Percentiles rank a stretch among this genome's conserved stretches.
These are phyloP conservation scores for Carex scoparia DNA, from an alignment of 176 grass and related monocot species.

Conservation along the genomic window DNA sequence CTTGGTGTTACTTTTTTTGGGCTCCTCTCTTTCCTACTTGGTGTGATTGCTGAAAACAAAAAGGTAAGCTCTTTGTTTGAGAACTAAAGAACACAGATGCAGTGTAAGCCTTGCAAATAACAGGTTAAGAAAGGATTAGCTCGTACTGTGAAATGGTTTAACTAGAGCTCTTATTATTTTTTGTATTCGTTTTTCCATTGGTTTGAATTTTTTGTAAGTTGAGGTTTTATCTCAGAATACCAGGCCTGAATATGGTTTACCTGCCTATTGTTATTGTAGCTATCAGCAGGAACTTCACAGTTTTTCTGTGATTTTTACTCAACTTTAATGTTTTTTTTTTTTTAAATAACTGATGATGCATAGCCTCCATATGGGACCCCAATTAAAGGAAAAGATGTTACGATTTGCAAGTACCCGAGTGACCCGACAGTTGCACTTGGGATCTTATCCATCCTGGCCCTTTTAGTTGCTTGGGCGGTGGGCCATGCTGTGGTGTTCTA, in stretches of 20 bases:
- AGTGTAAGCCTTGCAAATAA: neutral
- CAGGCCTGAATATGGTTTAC: neutral
- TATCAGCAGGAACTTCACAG: neutral
- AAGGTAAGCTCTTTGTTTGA: conserved; percentile 20
- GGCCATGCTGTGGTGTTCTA: conserved; percentile 43
- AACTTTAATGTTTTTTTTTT: neutral
- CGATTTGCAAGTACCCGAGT: conserved; percentile 44
- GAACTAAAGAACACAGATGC: neutral
- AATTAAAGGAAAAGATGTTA: conserved; percentile 24
- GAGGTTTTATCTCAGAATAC: neutral
- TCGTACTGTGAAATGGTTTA: neutral
- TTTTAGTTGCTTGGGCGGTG: conserved; percentile 22
- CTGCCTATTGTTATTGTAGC: neutral
- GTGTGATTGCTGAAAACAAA: conserved; percentile 53
- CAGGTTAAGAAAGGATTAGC: neutral
- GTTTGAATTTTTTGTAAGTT: neutral
- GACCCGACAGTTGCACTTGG: conserved; percentile 41
- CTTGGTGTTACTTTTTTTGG: conserved; percentile 37
- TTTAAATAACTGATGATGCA: neutral
- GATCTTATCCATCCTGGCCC: conserved; percentile 36
- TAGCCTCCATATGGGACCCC: conserved; percentile 41
- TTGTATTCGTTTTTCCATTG: neutral
- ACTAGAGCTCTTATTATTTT: neutral
- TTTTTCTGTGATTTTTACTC: neutral
- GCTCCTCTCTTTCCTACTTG: conserved; percentile 29